Percentiles rank a stretch among this genome's conserved stretches.
Evolutionary conservation across 2,329 filamentous ascomycete genomes (phyloP).

Genomic region (Curvularia lunata): DNA sequence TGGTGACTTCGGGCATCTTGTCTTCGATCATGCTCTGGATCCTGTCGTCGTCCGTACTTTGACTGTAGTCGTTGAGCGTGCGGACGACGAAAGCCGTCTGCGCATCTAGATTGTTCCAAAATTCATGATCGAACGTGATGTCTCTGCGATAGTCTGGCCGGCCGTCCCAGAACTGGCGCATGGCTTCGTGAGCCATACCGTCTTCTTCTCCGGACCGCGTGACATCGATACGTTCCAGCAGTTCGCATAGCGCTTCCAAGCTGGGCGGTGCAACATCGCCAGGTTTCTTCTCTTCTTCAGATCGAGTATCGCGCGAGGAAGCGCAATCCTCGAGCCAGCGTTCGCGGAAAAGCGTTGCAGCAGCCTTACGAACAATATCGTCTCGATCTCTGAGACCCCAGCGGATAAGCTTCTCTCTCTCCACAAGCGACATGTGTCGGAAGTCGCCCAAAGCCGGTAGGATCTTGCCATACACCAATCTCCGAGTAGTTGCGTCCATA

Average conservation of each 20-base stretch:
- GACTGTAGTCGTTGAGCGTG: conserved; percentile 94
- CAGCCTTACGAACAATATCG: conserved; percentile 90
- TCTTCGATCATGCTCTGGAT: conserved; percentile 81
- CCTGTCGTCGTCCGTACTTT: conserved; percentile 73
- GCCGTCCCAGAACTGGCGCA: conserved; percentile 96
- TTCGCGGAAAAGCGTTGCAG: conserved; percentile 86
- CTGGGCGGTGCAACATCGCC: conserved; percentile 55
- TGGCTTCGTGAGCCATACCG: conserved; percentile 89
- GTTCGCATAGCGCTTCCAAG: conserved; percentile 83
- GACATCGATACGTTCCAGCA: conserved; percentile 92
- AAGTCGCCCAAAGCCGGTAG: conserved; percentile 92
- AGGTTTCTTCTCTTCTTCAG: conserved; percentile 60
- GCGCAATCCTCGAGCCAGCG: conserved; percentile 98
- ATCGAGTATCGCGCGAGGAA: conserved; percentile 66
- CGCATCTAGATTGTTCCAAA: conserved; percentile 81
- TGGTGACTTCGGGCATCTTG: conserved; percentile 93
- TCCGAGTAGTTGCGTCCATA: conserved; percentile 80
- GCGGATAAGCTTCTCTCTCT: conserved; percentile 91
- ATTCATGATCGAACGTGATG: conserved; percentile 73
- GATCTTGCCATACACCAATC: conserved; percentile 84
- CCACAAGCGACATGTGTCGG: conserved; percentile 86
- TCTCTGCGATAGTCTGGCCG: conserved; percentile 80
- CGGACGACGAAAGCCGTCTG: conserved; percentile 90
- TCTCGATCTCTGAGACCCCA: conserved; percentile 96
- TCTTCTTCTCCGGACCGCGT: conserved; percentile 88